Evolutionary conservation across 768 basidiomycete genomes (phyloP).

Genomic region (Boletus patriciae): DNA sequence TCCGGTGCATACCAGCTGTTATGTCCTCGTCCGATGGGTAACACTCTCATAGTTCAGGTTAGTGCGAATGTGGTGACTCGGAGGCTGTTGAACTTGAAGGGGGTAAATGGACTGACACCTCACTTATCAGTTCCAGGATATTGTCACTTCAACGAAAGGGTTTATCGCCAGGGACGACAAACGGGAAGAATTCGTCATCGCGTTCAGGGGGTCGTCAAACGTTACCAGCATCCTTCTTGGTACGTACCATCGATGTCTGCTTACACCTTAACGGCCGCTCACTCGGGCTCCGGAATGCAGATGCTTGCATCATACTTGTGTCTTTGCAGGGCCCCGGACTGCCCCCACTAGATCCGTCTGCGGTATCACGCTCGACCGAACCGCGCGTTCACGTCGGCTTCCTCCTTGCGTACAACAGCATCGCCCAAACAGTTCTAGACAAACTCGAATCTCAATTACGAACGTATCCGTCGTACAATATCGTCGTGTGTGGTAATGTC

Average conservation of each 20-base stretch:
- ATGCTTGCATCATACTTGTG: conserved; percentile 20
- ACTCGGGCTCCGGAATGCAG: conserved; percentile 6
- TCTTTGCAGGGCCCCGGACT: conserved; percentile 28
- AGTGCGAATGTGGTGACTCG: conserved; percentile 9
- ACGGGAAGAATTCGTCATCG: conserved; percentile 41
- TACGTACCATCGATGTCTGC: not conserved
- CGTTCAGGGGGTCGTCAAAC: conserved; percentile 42
- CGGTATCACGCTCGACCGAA: not conserved
- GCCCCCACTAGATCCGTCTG: conserved; percentile 11
- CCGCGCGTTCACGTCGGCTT: conserved; percentile 39
- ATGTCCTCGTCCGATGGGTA: conserved; percentile 51
- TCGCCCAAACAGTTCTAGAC: conserved; percentile 32
- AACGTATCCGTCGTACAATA: conserved; percentile 33
- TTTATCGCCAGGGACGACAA: conserved; percentile 47
- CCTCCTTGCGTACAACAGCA: conserved; percentile 36
- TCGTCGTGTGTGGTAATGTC: conserved; percentile 34
- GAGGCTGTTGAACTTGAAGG: not conserved
- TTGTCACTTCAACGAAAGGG: conserved; percentile 42
- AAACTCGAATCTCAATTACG: conserved; percentile 33
- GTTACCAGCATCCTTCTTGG: conserved; percentile 18
- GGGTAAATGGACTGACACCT: not conserved
- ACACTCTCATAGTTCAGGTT: conserved; percentile 42
- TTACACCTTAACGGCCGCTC: not conserved
- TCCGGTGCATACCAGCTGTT: conserved; percentile 49
- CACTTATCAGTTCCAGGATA: conserved; percentile 35